These are phyloP conservation scores for Draba incana DNA, from an alignment of 345 rosid genomes.

Conservation along the genomic window DNA sequence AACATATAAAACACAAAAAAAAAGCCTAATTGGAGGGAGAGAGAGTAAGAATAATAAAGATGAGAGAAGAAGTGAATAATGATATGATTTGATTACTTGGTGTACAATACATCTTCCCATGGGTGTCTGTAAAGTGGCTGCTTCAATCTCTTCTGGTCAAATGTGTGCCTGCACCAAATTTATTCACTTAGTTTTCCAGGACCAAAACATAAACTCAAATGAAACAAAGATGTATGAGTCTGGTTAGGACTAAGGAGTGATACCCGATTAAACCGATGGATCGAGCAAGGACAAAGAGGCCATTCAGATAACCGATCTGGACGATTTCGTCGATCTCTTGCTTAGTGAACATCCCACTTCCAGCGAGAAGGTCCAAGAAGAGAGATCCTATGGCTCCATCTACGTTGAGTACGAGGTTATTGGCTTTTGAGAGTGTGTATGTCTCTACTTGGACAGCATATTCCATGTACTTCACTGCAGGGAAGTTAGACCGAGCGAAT, in stretches of 20 bases:
- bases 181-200: not conserved
- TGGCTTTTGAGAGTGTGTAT: conserved; percentile 83
- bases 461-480: conserved; percentile 92
- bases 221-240: not conserved
- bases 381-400: conserved; percentile 96
- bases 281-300: conserved; percentile 93
- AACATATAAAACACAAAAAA: not conserved
- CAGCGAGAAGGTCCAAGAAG: conserved; percentile 94
- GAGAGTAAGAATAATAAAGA: not conserved
- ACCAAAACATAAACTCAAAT: not conserved
- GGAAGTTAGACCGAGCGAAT: conserved; percentile 87
- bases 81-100: conserved; percentile 53
- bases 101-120: conserved; percentile 98
- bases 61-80: not conserved
- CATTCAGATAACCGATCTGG: conserved; percentile 84
- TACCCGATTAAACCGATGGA: conserved; percentile 91
- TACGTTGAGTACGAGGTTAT: conserved; percentile 79
- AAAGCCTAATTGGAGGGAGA: not conserved
- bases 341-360: conserved; percentile 90
- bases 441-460: conserved; percentile 89
- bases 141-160: conserved; percentile 96
- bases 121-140: conserved; percentile 96
- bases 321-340: conserved; percentile 92
- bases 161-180: conserved; percentile 66
- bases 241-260: conserved; percentile 17